Conservation (phyloP, 495 filamentous ascomycete species). For the Paragyromitra xinjiangensis region DNA sequence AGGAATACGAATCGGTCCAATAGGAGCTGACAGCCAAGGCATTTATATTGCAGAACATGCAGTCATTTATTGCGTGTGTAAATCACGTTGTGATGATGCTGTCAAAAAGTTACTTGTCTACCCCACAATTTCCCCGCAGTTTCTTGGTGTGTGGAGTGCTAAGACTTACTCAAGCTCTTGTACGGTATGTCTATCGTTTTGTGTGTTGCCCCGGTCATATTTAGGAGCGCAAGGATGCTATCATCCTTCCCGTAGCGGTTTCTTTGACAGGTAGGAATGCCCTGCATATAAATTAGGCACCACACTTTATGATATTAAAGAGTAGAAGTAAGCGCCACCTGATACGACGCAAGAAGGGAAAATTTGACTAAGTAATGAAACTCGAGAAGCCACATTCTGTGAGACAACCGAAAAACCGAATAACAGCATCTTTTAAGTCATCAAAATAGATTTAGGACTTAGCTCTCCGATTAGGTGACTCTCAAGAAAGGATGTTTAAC, state of each 20-base stretch:
- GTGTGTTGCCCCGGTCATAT: slow-evolving; percentile 18
- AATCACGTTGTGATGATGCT: background rate
- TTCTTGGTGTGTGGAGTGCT: background rate
- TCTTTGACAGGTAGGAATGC: slow-evolving; percentile 11
- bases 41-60: background rate
- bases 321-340: background rate
- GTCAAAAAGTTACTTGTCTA: background rate
- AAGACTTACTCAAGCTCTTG: background rate
- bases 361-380: no score
- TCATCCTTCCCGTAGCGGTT: slow-evolving; percentile 15
- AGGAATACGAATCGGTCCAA: background rate
- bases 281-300: slow-evolving; percentile 41
- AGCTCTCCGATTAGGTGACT: no score
- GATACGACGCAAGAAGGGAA: background rate
- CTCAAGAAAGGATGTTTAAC: no score
- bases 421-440: no score
- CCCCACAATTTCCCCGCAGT: background rate
- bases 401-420: no score
- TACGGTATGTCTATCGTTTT: background rate
- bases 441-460: no score
- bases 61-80: background rate
- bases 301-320: background rate
- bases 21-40: background rate
- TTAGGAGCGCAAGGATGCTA: slow-evolving; percentile 11
- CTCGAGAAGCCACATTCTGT: no score